A percentile compares a stretch with the other conserved stretches of the same genome.
Conservation (phyloP, 2,329 filamentous ascomycete species). For the Claviceps quebecensis region DNA sequence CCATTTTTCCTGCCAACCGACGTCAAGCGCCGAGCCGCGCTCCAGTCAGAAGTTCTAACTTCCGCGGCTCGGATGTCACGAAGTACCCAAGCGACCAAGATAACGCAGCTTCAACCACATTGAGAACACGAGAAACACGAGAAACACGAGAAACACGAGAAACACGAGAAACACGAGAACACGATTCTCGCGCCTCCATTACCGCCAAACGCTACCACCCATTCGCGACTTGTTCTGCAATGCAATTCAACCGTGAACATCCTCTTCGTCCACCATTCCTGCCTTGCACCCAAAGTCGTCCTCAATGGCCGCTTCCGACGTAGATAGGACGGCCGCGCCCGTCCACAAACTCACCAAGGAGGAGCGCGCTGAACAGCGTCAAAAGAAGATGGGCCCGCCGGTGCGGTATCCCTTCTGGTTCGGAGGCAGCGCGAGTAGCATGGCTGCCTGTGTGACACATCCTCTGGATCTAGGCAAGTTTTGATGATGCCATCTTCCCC, state of each 20-base stretch:
- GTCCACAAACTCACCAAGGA: slow-evolving; percentile 6
- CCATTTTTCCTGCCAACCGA: slow-evolving; percentile 6
- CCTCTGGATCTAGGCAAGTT: slow-evolving; percentile 76
- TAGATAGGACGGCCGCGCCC: slow-evolving; percentile 1
- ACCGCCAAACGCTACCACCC: background rate
- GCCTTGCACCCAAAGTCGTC: background rate
- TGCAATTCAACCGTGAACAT: slow-evolving; percentile 3
- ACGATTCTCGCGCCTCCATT: background rate
- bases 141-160: background rate
- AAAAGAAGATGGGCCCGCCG: slow-evolving; percentile 24
- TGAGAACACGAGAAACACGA: background rate
- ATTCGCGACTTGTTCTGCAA: background rate
- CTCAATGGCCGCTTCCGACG: slow-evolving; percentile 10
- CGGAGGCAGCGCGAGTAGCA: slow-evolving; percentile 83
- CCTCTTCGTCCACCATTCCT: too few relatives aligned
- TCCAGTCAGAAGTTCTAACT: background rate
- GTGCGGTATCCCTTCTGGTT: slow-evolving; percentile 81
- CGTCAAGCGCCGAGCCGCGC: slow-evolving; percentile 1
- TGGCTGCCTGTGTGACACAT: slow-evolving; percentile 85
- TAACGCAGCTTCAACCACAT: background rate
- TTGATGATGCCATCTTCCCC: background rate
- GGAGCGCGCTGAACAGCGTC: slow-evolving; percentile 7
- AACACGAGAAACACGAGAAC: background rate
- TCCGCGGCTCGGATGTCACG: background rate
- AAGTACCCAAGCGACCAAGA: background rate